These are phyloP conservation scores for Chaetomium olivaceum DNA, from an alignment of 2,329 filamentous ascomycete species.

Conservation along the genomic window DNA sequence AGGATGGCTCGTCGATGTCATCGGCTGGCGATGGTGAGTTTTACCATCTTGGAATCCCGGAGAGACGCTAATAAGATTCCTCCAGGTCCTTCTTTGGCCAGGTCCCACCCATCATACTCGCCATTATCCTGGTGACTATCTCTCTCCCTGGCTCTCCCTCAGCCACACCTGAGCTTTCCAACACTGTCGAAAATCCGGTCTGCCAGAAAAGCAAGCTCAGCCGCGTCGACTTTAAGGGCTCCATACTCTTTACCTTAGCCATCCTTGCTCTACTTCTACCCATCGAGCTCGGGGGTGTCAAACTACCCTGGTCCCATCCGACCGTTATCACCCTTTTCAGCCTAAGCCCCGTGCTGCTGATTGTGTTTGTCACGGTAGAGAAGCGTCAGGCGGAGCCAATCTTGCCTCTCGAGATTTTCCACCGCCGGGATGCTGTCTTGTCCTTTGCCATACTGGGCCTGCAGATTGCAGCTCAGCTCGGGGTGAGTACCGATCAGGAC, in stretches of 20 bases:
- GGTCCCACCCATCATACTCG: constrained; percentile 54
- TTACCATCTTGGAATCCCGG: constrained; percentile 34
- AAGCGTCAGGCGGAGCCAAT: constrained; percentile 55
- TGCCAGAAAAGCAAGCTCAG: constrained; percentile 42
- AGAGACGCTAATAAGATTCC: neutral
- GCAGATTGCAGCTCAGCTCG: constrained; percentile 60
- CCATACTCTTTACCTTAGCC: constrained; percentile 44
- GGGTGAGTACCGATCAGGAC: constrained; percentile 41
- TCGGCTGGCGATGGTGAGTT: constrained; percentile 63
- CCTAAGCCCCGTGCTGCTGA: constrained; percentile 35
- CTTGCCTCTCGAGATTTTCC: constrained; percentile 57
- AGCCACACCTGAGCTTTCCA: neutral
- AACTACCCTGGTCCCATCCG: constrained; percentile 43
- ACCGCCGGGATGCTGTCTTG: constrained; percentile 52
- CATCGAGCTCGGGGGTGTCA: constrained; percentile 43
- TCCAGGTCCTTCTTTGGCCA: constrained; percentile 56
- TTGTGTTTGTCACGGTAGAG: constrained; percentile 39
- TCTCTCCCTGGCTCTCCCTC: constrained; percentile 38
- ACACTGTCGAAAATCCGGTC: constrained; percentile 12
- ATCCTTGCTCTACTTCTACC: constrained; percentile 44
- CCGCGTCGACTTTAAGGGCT: constrained; percentile 61
- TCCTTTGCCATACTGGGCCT: constrained; percentile 54
- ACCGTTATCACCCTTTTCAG: constrained; percentile 38
- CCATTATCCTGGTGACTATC: constrained; percentile 43
- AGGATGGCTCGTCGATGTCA: constrained; percentile 60